A percentile compares a stretch with the other conserved stretches of the same genome.
These are phyloP conservation scores for Arxiozyma slooffiae DNA, from an alignment of 1,139 yeast species.

Conservation along the genomic window DNA sequence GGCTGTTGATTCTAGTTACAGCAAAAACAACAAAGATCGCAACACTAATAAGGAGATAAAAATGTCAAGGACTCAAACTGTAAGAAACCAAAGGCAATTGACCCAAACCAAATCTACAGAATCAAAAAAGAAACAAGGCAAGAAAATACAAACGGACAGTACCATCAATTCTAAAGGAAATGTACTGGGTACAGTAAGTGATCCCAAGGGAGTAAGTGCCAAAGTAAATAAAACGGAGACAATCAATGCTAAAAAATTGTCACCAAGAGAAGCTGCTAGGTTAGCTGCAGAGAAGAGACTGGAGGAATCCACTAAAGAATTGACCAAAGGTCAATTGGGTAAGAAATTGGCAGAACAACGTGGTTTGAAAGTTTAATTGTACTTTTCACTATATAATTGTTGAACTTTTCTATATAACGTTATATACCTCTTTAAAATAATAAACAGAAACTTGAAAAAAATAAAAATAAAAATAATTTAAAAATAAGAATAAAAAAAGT, in stretches of 20 bases:
- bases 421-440: no score
- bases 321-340: constrained; percentile 23
- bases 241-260: constrained; percentile 7
- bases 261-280: constrained; percentile 28
- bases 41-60: neutral
- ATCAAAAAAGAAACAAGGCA: neutral
- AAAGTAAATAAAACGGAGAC: neutral
- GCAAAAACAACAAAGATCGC: neutral
- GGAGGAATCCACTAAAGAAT: constrained; percentile 18
- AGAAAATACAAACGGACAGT: neutral
- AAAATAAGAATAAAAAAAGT: no score
- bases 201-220: neutral
- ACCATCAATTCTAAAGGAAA: neutral
- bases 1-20: neutral
- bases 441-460: neutral
- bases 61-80: neutral
- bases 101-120: neutral
- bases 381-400: neutral
- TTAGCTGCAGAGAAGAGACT: constrained; percentile 28
- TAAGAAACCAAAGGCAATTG: neutral
- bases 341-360: constrained; percentile 25
- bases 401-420: neutral
- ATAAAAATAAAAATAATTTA: no score
- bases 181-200: neutral
- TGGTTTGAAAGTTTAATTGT: constrained; percentile 4